Base-by-base conservation (phyloP, 352 stramenopile genomes). In the Globisporangium okanoganense region DNA sequence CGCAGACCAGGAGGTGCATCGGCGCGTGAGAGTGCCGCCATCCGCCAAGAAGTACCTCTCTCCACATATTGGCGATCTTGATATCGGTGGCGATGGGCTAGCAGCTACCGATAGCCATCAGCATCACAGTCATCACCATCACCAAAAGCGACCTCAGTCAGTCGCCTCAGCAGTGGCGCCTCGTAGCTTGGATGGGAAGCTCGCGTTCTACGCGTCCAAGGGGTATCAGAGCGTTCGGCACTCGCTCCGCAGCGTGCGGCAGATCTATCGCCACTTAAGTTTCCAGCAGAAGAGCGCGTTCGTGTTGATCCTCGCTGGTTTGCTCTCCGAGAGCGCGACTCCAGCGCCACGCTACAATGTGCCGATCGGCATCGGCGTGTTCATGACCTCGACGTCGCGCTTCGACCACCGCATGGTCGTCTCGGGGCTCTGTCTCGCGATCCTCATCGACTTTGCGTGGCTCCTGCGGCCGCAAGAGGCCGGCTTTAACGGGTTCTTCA, bases 311-410 rank as follows among this genome's bases (percentile, higher is more conserved):
- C 22, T 92, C 40, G 61, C 70, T n/a, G 78, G 76, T 1, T 73
- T 94, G 55, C 14, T 92, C 12, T 88, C 79, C 1, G 82, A 92
- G 55, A 70, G 71, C 20, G 70, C 78, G 13, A 88, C 82, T 1
- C 84, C 82, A 5, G 74, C 70, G 16, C 83, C 84, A 24, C 67
- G 84, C 5, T 86, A 91, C 73, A 94, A 94, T 62, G 75, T 85
- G 7, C 78, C 84, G 2, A 73, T 92, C 14, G 82, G 76, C 12
- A 78, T 86, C 27, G 48, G 62, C 29, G 55, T 88, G 22, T 79
- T 91, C 43, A 72, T 83, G 41, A 52, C 69, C 22, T 60, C 71
- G 2, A 54, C 55, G 10, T 49, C 62, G 5, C 59, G 69, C 0
- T 69, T 80, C 35, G 70, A 87, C 25, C 79, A 90, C 35, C 82